A percentile compares a stretch with the other conserved stretches of the same genome.
phyloP scores from a whole-genome alignment of 2,329 filamentous ascomycete species.

The Aspergillus viridinutans region DNA sequence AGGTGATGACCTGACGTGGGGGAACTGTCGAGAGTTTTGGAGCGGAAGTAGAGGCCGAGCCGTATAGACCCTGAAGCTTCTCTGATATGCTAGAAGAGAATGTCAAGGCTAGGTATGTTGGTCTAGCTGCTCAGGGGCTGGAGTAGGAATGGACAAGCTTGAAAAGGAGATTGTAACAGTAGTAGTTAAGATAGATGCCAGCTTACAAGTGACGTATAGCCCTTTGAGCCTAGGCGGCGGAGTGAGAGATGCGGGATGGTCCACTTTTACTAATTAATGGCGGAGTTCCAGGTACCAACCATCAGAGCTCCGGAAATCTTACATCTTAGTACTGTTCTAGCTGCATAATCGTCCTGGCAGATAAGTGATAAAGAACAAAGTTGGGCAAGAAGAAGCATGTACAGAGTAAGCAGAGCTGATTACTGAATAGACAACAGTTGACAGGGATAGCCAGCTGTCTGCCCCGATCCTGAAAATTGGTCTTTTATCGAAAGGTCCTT shows the following conservation, averaged over 20 bases:
- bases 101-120: neutral
- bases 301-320: neutral
- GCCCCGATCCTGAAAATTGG: neutral
- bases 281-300: neutral
- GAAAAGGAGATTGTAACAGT: neutral
- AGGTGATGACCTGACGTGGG: neutral
- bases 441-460: neutral
- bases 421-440: too few species aligned
- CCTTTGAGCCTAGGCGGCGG: conserved; percentile 14
- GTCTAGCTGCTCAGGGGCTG: neutral
- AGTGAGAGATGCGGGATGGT: conserved; percentile 11
- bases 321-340: neutral
- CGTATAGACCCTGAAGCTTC: neutral
- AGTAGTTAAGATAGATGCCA: conserved; percentile 8
- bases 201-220: conserved; percentile 27
- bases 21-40: neutral
- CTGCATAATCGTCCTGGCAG: neutral
- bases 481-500: neutral
- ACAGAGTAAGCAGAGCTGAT: neutral
- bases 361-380: neutral
- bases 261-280: conserved; percentile 1
- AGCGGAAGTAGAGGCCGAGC: neutral
- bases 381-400: neutral
- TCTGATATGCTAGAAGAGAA: conserved; percentile 1
- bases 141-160: neutral